phyloP scores from a whole-genome alignment of 495 filamentous ascomycete genomes.

The Neurospora sp. region DNA sequence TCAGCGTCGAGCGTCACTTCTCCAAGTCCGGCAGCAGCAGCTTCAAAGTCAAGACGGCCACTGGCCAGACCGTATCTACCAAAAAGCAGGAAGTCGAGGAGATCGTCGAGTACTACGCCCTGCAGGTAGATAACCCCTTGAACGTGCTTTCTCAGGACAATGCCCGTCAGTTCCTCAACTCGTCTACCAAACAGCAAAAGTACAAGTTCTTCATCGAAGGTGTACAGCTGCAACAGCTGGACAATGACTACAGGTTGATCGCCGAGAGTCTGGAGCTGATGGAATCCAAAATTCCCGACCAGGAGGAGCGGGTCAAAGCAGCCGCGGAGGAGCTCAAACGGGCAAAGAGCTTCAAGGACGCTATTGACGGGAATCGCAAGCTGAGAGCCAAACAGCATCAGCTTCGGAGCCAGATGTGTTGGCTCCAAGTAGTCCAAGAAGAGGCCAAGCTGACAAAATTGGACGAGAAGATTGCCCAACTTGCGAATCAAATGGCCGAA shows the following conservation, averaged over 20 bases:
- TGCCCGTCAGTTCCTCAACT: constrained; percentile 85
- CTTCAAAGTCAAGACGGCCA: constrained; percentile 75
- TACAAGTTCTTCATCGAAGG: constrained; percentile 97
- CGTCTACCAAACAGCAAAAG: constrained; percentile 70
- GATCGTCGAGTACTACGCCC: constrained; percentile 81
- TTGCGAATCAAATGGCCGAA: constrained; percentile 20
- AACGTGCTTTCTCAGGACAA: constrained; percentile 97
- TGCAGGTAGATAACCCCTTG: constrained; percentile 96
- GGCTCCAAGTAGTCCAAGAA: constrained; percentile 53
- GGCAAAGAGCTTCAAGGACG: constrained; percentile 38
- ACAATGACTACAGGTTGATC: constrained; percentile 80
- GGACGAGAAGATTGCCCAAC: constrained; percentile 21
- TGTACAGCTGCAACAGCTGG: constrained; percentile 84
- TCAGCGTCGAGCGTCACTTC: constrained; percentile 87
- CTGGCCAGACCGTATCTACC: constrained; percentile 62
- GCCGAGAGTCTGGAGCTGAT: constrained; percentile 39
- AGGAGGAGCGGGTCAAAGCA: constrained; percentile 55
- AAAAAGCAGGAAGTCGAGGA: constrained; percentile 87
- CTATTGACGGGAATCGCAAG: constrained; percentile 46
- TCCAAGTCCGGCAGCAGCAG: constrained; percentile 61
- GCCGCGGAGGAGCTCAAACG: constrained; percentile 30
- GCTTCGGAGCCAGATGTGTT: constrained; percentile 53
- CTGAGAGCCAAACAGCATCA: constrained; percentile 42
- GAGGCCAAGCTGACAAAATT: constrained; percentile 23
- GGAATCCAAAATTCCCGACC: constrained; percentile 33